phyloP scores from a whole-genome alignment of 352 stramenopile genomes.

The Phytophthora sp. region DNA sequence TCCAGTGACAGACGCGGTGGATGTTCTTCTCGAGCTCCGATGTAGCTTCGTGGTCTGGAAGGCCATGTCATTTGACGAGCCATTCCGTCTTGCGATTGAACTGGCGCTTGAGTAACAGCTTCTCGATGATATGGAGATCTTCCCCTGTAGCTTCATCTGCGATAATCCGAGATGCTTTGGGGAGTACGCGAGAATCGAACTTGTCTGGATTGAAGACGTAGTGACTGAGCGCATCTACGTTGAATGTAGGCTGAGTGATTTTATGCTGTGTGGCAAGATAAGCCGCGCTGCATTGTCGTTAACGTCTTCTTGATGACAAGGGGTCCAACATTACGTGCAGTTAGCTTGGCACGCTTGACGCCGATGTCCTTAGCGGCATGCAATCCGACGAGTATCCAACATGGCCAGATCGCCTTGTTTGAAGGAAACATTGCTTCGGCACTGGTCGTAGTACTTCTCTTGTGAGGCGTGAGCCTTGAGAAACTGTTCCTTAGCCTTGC shows the following conservation, averaged over 20 bases:
- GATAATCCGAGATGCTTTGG: constrained; percentile 9
- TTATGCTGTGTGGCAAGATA: neutral
- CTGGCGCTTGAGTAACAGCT: neutral
- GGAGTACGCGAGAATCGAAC: neutral
- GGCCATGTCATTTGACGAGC: too few species aligned
- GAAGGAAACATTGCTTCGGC: constrained; percentile 2
- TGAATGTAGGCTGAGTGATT: constrained; percentile 1
- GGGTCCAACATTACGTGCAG: constrained; percentile 7
- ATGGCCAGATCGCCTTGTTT: constrained; percentile 5
- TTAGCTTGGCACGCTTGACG: constrained; percentile 2
- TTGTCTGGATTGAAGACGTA: constrained; percentile 2
- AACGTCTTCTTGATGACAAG: neutral
- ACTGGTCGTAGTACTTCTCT: constrained; percentile 6
- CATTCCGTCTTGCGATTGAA: too few species aligned
- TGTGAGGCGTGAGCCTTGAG: constrained; percentile 10
- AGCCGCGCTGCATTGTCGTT: constrained; percentile 1
- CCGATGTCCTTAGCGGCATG: constrained; percentile 4
- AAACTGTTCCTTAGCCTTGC: neutral
- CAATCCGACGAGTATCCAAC: constrained; percentile 12
- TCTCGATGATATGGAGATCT: constrained; percentile 10
- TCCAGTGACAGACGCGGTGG: too few species aligned
- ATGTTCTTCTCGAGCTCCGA: too few species aligned
- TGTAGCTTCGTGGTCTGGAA: too few species aligned
- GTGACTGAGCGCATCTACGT: constrained; percentile 5
- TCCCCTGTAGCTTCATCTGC: constrained; percentile 1